Evolutionary conservation across 148 eudicot species (phyloP), one percentile per base, ranked within the genome.

Genomic region (Linanthus parryae): DNA sequence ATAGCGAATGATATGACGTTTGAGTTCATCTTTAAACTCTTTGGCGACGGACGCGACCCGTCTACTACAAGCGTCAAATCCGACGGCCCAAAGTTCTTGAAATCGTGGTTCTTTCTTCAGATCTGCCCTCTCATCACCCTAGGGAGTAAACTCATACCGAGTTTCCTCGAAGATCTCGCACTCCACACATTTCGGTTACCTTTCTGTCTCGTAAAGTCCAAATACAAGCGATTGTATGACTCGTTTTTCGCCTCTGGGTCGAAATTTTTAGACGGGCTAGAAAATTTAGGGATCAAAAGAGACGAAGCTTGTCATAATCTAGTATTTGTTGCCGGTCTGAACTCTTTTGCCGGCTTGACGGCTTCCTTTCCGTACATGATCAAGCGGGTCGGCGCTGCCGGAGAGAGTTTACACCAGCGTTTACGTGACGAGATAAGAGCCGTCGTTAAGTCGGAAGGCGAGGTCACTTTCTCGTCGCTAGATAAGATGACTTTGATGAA

Each of bases 291-390:
- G 18, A 38, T 38, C 16, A 38, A 38, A 38, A 17, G 42, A 38
- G 42, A 38, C 42, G 42, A 38, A 38, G 42, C 42, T 38, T 38
- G 42, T 7, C 42, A 38, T 38, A 38, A 38, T n/a, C 3, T 38
- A 38, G 42, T 38, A 1, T 38, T 14, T 38, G n/a, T 38, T 14
- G 17, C 42, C 16, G n/a, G 19, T 38, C 16, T 19, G 5, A 38
- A 38, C 7, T 17, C 42, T 19, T 15, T 14, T 8, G 42, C 18
- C 1, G 20, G 42, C 4, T 38, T 38, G 18, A 40, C 17, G 44
- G 44, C 22, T 40, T 40, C 22, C 22, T 40, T 40, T 11, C 44
- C 44, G 19, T 9, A 6, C 8, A 2, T 2, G 44, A 40, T 40
- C 44, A 40, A 18, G 9, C 19, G 22, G 44, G 44, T 40, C 8